Percentiles rank a stretch among this genome's conserved stretches.
Evolutionary conservation across 2,329 filamentous ascomycete species (phyloP).

Genomic region (Fusarium coffeatum): DNA sequence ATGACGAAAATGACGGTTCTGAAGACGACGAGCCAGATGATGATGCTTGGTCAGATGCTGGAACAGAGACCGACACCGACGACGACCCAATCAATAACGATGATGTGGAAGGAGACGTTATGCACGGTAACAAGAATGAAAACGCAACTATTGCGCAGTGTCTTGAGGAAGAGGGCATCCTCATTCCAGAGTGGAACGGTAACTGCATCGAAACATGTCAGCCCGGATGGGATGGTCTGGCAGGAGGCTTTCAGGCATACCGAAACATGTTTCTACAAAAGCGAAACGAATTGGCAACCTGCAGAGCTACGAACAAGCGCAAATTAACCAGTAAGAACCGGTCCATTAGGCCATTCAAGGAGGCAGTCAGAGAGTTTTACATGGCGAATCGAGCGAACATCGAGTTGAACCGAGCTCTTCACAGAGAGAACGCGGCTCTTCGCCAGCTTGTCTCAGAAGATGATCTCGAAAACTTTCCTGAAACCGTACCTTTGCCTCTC

Average conservation of each 20-base stretch:
- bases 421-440: background rate
- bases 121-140: too few species aligned
- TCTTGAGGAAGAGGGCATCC: background rate
- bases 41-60: background rate
- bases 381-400: background rate
- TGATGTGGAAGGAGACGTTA: too few species aligned
- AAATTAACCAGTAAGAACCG: too few species aligned
- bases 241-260: fast-evolving
- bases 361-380: slow-evolving; percentile 7
- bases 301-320: too few species aligned
- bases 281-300: background rate
- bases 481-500: background rate
- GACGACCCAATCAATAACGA: too few species aligned
- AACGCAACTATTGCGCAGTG: fast-evolving
- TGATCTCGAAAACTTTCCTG: background rate
- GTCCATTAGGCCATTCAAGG: fast-evolving
- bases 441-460: background rate
- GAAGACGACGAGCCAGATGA: background rate
- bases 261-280: background rate
- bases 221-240: background rate
- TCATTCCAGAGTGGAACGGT: background rate
- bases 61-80: background rate
- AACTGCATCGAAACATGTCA: slow-evolving; percentile 5
- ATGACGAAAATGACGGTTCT: background rate
- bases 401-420: background rate